Evolutionary conservation across 176 grass and related monocot species (phyloP).

Genomic region (Pharus latifolius): DNA sequence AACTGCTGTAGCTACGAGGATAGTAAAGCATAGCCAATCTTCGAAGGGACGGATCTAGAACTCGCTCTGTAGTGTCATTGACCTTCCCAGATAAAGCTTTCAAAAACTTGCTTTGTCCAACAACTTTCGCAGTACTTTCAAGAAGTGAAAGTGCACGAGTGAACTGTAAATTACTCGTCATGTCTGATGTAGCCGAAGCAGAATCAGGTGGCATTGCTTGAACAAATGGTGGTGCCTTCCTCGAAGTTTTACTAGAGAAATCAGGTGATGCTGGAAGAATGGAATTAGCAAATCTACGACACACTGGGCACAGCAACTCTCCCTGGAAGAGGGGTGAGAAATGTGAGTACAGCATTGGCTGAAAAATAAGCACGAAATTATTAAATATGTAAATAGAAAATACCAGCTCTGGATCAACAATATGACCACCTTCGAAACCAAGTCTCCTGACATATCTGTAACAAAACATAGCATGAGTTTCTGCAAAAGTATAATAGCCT

Average conservation of each 20-base stretch:
- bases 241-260: conserved; percentile 34
- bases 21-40: conserved; percentile 80
- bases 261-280: conserved; percentile 62
- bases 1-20: conserved; percentile 44
- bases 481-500: neutral
- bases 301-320: conserved; percentile 93
- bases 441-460: conserved; percentile 82
- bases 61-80: conserved; percentile 39
- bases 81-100: conserved; percentile 58
- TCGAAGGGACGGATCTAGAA: conserved; percentile 64
- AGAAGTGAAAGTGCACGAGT: conserved; percentile 47
- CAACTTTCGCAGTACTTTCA: conserved; percentile 65
- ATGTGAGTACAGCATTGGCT: conserved; percentile 19
- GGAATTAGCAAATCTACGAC: conserved; percentile 94
- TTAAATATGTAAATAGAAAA: neutral
- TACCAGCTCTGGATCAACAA: conserved; percentile 92
- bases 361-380: conserved; percentile 2
- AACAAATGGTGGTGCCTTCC: conserved; percentile 13
- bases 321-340: conserved; percentile 41
- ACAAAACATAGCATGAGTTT: conserved; percentile 8
- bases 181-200: conserved; percentile 22
- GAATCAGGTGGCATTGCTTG: conserved; percentile 9
- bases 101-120: conserved; percentile 54
- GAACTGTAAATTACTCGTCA: conserved; percentile 33
- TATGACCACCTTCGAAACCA: conserved; percentile 96